These are phyloP conservation scores for Gracilaria vermiculophylla DNA, from an alignment of 23 red algal species.

Conservation along the genomic window DNA sequence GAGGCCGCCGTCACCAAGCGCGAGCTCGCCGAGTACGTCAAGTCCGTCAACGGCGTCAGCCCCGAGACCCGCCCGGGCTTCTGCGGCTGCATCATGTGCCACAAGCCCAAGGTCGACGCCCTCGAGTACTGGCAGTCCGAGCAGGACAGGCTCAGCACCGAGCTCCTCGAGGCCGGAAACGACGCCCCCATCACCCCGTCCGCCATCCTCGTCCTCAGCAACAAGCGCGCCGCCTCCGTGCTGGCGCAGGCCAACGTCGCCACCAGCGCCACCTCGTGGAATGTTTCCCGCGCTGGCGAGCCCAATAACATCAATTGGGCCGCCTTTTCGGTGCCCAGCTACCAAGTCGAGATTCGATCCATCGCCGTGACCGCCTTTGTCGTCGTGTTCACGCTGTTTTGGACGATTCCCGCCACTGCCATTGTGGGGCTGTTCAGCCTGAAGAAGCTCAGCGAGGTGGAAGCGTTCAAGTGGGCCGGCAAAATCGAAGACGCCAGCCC, in stretches of 20 bases:
- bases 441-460: conserved; percentile 14
- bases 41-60: conserved; percentile 14
- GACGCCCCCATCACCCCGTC: neutral
- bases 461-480: conserved; percentile 35
- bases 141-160: neutral
- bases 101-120: conserved; percentile 52
- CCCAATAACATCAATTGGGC: conserved; percentile 60
- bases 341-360: conserved; percentile 19
- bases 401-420: conserved; percentile 73
- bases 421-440: conserved; percentile 62
- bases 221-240: conserved; percentile 39
- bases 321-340: conserved; percentile 33
- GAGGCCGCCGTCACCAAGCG: conserved; percentile 31
- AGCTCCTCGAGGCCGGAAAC: conserved; percentile 5
- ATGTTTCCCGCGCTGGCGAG: conserved; percentile 28
- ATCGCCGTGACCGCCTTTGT: conserved; percentile 40
- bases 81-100: conserved; percentile 57
- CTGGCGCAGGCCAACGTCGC: conserved; percentile 61
- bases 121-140: conserved; percentile 59
- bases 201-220: conserved; percentile 58
- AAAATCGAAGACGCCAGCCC: conserved; percentile 20
- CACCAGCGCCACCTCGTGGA: conserved; percentile 44
- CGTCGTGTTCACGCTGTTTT: conserved; percentile 53
- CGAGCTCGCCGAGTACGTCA: conserved; percentile 57
- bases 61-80: conserved; percentile 22